Conservation (phyloP, 2,329 filamentous ascomycete species). For the Metarhizium sp. region DNA sequence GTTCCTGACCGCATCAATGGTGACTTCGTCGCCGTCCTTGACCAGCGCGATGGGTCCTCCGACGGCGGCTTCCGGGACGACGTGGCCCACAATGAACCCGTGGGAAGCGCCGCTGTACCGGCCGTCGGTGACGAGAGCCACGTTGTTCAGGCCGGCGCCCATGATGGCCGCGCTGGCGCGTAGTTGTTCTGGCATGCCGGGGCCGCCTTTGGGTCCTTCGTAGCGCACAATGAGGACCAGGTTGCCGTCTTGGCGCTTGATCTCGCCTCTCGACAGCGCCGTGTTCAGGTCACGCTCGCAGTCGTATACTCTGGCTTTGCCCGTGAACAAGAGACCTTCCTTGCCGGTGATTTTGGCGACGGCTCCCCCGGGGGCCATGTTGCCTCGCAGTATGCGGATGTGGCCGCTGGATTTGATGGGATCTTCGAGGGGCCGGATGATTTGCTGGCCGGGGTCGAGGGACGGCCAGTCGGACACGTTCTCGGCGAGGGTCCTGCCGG, state of each 20-base stretch:
- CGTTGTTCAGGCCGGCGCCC: slow-evolving; percentile 79
- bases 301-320: slow-evolving; percentile 75
- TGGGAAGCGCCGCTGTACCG: slow-evolving; percentile 82
- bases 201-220: slow-evolving; percentile 86
- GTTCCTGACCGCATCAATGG: slow-evolving; percentile 77
- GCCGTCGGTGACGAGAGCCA: slow-evolving; percentile 88
- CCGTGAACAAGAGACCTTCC: slow-evolving; percentile 75
- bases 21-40: slow-evolving; percentile 68
- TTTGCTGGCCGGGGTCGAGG: slow-evolving; percentile 67
- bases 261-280: slow-evolving; percentile 62
- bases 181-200: slow-evolving; percentile 93
- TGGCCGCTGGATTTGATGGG: slow-evolving; percentile 79
- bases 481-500: slow-evolving; percentile 72
- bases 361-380: slow-evolving; percentile 78
- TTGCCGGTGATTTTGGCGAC: slow-evolving; percentile 97
- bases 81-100: slow-evolving; percentile 89
- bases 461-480: slow-evolving; percentile 72
- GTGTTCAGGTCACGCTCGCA: slow-evolving; percentile 72
- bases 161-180: slow-evolving; percentile 84
- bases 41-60: slow-evolving; percentile 86
- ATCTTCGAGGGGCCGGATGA: slow-evolving; percentile 71
- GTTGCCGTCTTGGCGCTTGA: slow-evolving; percentile 52
- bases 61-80: slow-evolving; percentile 80
- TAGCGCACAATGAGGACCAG: slow-evolving; percentile 86
- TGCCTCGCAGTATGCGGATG: slow-evolving; percentile 78